Evolutionary conservation across 305 asterid genomes (phyloP), one percentile per base, ranked within the genome.

Genomic region (Fraxinus latifolia): DNA sequence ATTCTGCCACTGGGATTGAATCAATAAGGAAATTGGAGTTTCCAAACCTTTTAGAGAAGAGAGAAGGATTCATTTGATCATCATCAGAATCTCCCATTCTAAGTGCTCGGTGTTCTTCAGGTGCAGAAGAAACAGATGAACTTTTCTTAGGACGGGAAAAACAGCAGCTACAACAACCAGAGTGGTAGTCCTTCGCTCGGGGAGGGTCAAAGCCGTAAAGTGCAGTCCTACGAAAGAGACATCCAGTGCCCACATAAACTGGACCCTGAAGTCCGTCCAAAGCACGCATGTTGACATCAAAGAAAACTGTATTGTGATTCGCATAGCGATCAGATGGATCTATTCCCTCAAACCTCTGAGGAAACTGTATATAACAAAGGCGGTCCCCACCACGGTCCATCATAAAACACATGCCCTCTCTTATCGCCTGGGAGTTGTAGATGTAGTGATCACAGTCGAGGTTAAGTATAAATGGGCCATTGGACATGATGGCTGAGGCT

Each of bases 301-400:
- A 95, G 92, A 95, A 95, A 84, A 95, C 98, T 0, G 97, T 95
- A 74, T 95, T 95, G 86, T 91, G 95, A 82, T 95, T 95, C 12
- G 98, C 98, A 65, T 95, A 95, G 0, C 98, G 93, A 83, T 93
- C 98, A 1, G 96, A 91, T 3, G 98, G 97, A 80, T 95, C 97
- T 7, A 93, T 92, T 6, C 97, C 98, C 83, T 95, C 97, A 21
- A 95, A 95, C 85, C 98, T 84, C 83, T 95, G 97, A 44, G 98
- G 98, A 77, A 95, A 95, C 86, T 95, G 98, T 62, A 93, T 95
- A 62, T 92, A 95, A 83, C 98, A 93, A 17, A 93, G 68, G 68
- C 97, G 95, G 86, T 95, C 97, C 19, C 98, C 98, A 53, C 97
- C 98, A 0, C 97, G 95, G 80, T 95, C 98, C 98, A 95, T 93